Base-by-base conservation (phyloP, 2,329 filamentous ascomycete genomes). In the Phialemonium atrogriseum region DNA sequence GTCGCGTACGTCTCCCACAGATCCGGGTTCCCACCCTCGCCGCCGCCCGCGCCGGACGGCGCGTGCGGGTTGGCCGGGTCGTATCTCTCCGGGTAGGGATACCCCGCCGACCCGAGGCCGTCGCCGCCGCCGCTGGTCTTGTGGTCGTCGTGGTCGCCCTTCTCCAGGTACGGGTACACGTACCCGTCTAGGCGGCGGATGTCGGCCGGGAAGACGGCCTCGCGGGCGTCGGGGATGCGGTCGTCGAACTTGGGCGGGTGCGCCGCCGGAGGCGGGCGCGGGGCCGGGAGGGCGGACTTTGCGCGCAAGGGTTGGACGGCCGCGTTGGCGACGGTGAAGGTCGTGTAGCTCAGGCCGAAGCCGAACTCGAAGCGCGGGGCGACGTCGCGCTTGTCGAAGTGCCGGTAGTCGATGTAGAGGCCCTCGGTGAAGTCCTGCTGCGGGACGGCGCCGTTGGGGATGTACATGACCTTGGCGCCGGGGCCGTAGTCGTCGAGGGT, bases 381-480 rank as follows among this genome's bases (percentile, higher is more conserved):
- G 37, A 91, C 79, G 35, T 68, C 64, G 33, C 80, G 57, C 50
- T 81, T 84, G 62, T 94, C 87, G 45, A 95, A 88, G 55, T 88
- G 74, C 10, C 87, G 79, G 59, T 95, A 94, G 61, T 95, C 89
- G 43, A 93, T 78, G 50, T 88, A 88, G 0, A 94, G 59, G 0
- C 85, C 85, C 50, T 94, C 85, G 1, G 68, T 70, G 51, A 91
- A 94, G 41, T 85, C 78, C 44, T 93, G 84, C 49, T 94, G 85
- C 0, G 86, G 84, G 2, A 80, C 64, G 4, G 83, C 60, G 11
- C 68, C 73, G 43, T 84, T 82, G 1, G 81, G 73, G 29, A 75
- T 61, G 48, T 80, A 84, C 41, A 87, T 62, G 23, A 91, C 66
- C 47, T 80, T 70, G 12, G 70, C 81, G 11, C 72, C 75, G 1